Base-by-base conservation (phyloP, 2,329 filamentous ascomycete genomes). In the Pestalotiopsis sp. region DNA sequence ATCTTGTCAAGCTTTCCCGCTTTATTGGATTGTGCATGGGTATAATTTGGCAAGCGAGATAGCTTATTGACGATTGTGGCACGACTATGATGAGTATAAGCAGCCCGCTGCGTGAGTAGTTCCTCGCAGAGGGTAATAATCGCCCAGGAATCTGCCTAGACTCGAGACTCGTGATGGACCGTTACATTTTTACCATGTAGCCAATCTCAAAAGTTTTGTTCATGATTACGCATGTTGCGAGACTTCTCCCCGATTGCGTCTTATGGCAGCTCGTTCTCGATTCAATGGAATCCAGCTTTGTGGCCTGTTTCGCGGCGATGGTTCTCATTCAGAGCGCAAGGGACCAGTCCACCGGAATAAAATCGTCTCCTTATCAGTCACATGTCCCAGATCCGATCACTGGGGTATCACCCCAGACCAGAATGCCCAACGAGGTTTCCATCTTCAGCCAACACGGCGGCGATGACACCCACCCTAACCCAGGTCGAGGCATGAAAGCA, bases 321-420 rank as follows among this genome's bases (percentile, higher is more conserved):
- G 13, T 41, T 12, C 25, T 20, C 59, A 61, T 62, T 14, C 17
- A 11, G 25, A 27, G 4, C 12, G n/a, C 31, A 39, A 27, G 7
- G 17, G 59, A 12, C 17, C 27, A 62, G 12, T 36, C 14, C 20
- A 13, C 31, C 59, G 59, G 59, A 39, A n/a, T 39, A 39, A 36
- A 39, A 23, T 9, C 7, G 5, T 38, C 36, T 20, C 23, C 57
- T 20, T n/a, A 39, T 62, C 59, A 41, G 59, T 36, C 59, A 62
- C 59, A 20, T 61, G 38, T 62, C 17, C 14, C 13, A 17, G 17
- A 52, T 36, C 27, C 27, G 57, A 36, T 59, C 57, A 59, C 23
- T 59, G 57, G 12, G 57, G 17, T 39, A 36, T 39, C 27, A 62
- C 59, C 31, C 59, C 59, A 61, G 59, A 61, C 59, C 59, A 61